Base-by-base conservation (phyloP, 208 protist genomes). In the Leishmania arabica region DNA sequence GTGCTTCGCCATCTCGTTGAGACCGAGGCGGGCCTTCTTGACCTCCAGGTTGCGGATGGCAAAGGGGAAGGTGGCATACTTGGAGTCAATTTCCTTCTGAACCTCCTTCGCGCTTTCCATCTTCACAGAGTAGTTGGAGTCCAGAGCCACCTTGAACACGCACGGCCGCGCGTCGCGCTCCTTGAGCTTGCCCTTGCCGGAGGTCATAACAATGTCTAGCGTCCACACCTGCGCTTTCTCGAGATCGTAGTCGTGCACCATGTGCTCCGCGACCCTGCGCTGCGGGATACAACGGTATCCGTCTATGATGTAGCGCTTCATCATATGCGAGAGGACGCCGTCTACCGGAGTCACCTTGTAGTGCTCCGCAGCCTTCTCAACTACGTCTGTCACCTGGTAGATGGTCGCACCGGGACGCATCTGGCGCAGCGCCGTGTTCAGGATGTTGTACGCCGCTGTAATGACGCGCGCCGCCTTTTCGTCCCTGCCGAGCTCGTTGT, bases 251-350 rank as follows among this genome's bases (percentile, higher is more conserved):
- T 99, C 95, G 78, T 99, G 97, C 42, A 99, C 96, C 88, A 98
- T 93, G 84, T 99, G 96, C 42, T 99, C 98, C 15, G 93, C 85
- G 34, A 93, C 90, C 80, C 90, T 88, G 81, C 96, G 95, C 87
- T 95, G 94, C 40, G 98, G 90, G 73, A 99, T 98, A 81, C 97
- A 95, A 78, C 99, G 99, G 84, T 98, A 97, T 78, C 98, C 98
- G 84, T 99, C 99, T 68, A 99, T 98, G 79, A 99, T 97, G 93
- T 99, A 99, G 75, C 98, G 95, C 91, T 99, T 99, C 54, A 99
- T 81, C 91, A 99, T 93, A 89, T 99, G 99, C 45, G 98, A 99
- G 11, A 99, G 92, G 31, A 99, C 99, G 80, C 99, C 99, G 68
- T 99, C 96, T 0, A 99, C 94, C 37, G 96, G 89, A 6, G 91